Evolutionary conservation across 176 grass and related monocot species (phyloP), one percentile per base, ranked within the genome.

Genomic region (Cocos nucifera): DNA sequence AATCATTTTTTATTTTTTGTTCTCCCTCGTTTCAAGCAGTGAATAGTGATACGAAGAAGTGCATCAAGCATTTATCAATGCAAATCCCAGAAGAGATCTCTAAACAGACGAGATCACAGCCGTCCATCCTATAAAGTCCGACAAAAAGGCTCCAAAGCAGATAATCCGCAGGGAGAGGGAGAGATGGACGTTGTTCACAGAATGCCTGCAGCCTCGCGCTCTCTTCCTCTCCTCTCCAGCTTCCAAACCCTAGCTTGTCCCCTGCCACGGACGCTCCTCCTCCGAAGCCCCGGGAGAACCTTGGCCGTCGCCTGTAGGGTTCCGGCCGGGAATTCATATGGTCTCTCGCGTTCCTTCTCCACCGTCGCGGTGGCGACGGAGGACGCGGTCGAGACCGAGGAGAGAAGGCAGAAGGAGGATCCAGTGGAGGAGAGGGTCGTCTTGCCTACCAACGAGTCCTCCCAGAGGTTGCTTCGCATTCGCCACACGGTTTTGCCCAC

Each of bases 381-480:
- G 7, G 57, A 14, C 53, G 63, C 16, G 4, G 57, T 67, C 4
- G 48, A 66, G 65, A 55, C 32, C 0, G 65, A 49, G 9, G 19
- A 71, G 8, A 19, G 49, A 52, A 61, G 17, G 5, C 20, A 27
- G 24, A 81, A 62, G 52, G 50, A 44, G 15, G n/a, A 29, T 28
- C 22, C 56, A 19, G 72, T 25, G 72, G 73, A 70, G 53, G 67
- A 73, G 22, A 73, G 79, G 56, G 60, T 98, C 28, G 73, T 85
- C 24, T 84, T 97, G 3, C 92, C 92, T 18, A 97, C 87, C 53
- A 97, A 91, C 62, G 84, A 97, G 14, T 91, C 87, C 16, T 97
- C 92, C 14, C 81, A 80, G 14, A 49, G 15, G 24, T 77, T 97
- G 17, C 84, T 97, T 35, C 81, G 92, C 61, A 80, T 92, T 64